Base-by-base conservation (phyloP, 2,329 filamentous ascomycete species). In the Microcyclospora tardicrescens region DNA sequence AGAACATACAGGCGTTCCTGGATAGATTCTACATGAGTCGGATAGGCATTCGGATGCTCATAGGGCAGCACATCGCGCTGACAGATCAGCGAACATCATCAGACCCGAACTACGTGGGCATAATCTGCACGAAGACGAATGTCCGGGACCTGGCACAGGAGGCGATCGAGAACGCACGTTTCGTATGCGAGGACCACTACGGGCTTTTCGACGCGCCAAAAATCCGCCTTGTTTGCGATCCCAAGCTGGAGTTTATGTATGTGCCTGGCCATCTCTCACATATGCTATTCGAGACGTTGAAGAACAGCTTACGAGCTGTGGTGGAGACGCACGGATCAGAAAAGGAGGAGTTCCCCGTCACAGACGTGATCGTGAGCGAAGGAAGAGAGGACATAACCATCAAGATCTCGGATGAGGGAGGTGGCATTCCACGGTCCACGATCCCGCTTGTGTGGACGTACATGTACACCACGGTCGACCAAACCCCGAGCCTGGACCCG, bases 391-490 rank as follows among this genome's bases (percentile, higher is more conserved):
- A 98, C 56, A 98, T 98, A 54, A 98, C 91, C 5, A 95, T 98
- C 68, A 98, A 98, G 66, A 82, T 98, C 52, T 84, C 82, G 4
- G 91, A 98, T 60, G 91, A 98, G 64, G 91, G 91, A 42, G 91
- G 91, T 47, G 91, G 91, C 45, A 96, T 98, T 38, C 86, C 91
- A 0, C 72, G 91, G 54, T 93, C 83, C 53, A 77, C 85, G 37
- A 96, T 98, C 47, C 91, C 91, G 5, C 72, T 98, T 11, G 91
- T 96, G n/a, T 98, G 91, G 91, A 98, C 91, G 10, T 98, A 98
- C 62, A 98, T 96, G 91, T 98, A 98, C 62, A 98, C 91, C 28
- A 98, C 91, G 2, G 91, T 98, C 47, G 91, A 96, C 61, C 79
- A 87, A 52, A 96, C 91, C 15, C 91, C 91, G 11, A 93, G 79